Conservation (phyloP, 305 asterid genomes). For the Fraxinus sp. region DNA sequence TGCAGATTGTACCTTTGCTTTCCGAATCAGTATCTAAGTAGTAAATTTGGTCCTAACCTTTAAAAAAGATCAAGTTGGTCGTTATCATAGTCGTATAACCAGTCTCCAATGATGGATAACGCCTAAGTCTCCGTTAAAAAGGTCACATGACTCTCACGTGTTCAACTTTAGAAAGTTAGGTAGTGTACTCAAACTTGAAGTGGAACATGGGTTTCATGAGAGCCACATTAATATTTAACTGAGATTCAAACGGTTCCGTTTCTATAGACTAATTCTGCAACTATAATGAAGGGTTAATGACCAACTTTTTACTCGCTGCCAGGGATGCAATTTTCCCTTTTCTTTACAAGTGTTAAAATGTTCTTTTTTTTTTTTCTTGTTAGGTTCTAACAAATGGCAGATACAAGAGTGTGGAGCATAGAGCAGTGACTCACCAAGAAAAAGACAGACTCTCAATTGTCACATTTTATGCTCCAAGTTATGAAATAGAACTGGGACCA, state of each 20-base stretch:
- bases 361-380: neutral
- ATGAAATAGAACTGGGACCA: constrained; percentile 78
- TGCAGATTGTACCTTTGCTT: too few relatives aligned
- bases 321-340: neutral
- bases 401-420: constrained; percentile 93
- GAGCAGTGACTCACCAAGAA: constrained; percentile 81
- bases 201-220: neutral
- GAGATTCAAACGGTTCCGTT: neutral
- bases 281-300: neutral
- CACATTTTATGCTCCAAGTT: constrained; percentile 93
- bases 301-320: neutral
- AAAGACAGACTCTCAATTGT: constrained; percentile 82
- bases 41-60: neutral
- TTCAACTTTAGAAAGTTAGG: neutral
- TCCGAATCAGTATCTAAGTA: too few relatives aligned
- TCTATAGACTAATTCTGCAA: neutral
- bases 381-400: constrained; percentile 85
- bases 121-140: neutral
- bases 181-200: neutral
- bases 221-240: neutral
- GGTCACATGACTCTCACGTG: neutral
- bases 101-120: neutral
- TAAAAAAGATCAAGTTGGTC: neutral
- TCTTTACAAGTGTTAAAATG: neutral
- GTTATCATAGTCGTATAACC: neutral